Conservation (phyloP, 2,329 filamentous ascomycete species). For the Aspergillus awamori region DNA sequence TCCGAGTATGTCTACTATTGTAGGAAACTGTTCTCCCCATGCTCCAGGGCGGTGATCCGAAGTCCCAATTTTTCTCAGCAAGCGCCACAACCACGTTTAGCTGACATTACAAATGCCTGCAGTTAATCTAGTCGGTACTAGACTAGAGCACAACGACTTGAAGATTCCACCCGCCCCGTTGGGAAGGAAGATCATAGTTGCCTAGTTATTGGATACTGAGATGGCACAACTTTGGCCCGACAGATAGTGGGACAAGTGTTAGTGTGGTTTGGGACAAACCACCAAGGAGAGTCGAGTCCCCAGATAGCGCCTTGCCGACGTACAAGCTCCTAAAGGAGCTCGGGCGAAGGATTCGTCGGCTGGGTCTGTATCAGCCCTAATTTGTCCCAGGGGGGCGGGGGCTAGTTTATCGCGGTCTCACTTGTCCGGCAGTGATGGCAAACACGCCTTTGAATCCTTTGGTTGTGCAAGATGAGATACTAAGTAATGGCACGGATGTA, state of each 20-base stretch:
- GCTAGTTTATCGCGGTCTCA: neutral
- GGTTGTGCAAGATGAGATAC: neutral
- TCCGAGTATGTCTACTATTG: too few relatives aligned
- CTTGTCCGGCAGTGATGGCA: neutral
- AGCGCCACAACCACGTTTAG: too few relatives aligned
- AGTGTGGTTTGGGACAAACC: neutral
- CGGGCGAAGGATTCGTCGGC: neutral
- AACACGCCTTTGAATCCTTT: neutral
- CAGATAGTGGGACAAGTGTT: neutral
- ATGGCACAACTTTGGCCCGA: too few relatives aligned
- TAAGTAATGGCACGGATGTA: neutral
- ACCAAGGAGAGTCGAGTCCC: neutral
- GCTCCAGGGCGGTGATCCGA: too few relatives aligned
- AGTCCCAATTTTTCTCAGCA: too few relatives aligned
- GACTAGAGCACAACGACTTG: too few relatives aligned
- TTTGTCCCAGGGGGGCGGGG: neutral
- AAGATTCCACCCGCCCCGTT: too few relatives aligned
- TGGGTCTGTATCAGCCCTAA: neutral
- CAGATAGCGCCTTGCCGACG: neutral
- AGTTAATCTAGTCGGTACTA: too few relatives aligned
- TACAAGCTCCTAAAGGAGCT: neutral
- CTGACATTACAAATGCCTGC: too few relatives aligned
- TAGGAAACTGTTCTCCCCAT: too few relatives aligned
- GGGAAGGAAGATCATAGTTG: too few relatives aligned
- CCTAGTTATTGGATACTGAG: too few relatives aligned